A percentile compares a stretch with the other conserved stretches of the same genome.
phyloP scores from a whole-genome alignment of 176 grass and related monocot species.

The Cenchrus fungigraminus region DNA sequence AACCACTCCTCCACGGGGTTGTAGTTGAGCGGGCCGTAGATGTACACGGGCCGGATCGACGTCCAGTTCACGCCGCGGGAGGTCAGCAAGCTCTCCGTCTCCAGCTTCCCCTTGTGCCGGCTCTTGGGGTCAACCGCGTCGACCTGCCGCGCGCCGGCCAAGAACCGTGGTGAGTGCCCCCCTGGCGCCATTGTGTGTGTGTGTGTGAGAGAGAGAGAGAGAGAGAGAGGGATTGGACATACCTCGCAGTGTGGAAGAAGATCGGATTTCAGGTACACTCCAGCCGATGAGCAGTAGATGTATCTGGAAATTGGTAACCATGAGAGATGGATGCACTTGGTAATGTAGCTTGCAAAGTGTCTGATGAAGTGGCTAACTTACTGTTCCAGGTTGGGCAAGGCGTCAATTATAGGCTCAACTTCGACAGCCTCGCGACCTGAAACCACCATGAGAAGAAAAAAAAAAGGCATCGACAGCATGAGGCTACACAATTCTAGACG shows the following conservation, averaged over 20 bases:
- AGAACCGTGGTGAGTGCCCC: neutral
- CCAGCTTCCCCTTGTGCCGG: slow-evolving; percentile 97
- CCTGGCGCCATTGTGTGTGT: no score
- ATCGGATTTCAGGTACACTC: slow-evolving; percentile 94
- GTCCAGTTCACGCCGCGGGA: slow-evolving; percentile 88
- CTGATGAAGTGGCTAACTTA: slow-evolving; percentile 43
- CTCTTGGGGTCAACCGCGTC: slow-evolving; percentile 96
- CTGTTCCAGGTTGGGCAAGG: slow-evolving; percentile 89
- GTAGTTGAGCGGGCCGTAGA: slow-evolving; percentile 94
- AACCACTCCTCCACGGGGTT: slow-evolving; percentile 99
- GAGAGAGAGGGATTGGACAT: neutral
- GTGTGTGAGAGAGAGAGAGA: no score
- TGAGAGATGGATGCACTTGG: neutral
- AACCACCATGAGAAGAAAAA: no score
- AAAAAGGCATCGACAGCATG: neutral
- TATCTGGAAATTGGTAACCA: slow-evolving; percentile 49
- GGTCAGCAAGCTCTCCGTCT: slow-evolving; percentile 84
- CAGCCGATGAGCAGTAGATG: slow-evolving; percentile 95
- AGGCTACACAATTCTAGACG: neutral
- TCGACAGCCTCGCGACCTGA: slow-evolving; percentile 60
- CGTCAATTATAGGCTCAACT: slow-evolving; percentile 65
- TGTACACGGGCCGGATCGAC: slow-evolving; percentile 89
- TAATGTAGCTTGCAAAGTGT: neutral
- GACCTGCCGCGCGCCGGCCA: slow-evolving; percentile 34
- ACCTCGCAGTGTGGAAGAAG: slow-evolving; percentile 89